Evolutionary conservation across 768 basidiomycete genomes (phyloP).

Genomic region (Rhizopogon roseolus): DNA sequence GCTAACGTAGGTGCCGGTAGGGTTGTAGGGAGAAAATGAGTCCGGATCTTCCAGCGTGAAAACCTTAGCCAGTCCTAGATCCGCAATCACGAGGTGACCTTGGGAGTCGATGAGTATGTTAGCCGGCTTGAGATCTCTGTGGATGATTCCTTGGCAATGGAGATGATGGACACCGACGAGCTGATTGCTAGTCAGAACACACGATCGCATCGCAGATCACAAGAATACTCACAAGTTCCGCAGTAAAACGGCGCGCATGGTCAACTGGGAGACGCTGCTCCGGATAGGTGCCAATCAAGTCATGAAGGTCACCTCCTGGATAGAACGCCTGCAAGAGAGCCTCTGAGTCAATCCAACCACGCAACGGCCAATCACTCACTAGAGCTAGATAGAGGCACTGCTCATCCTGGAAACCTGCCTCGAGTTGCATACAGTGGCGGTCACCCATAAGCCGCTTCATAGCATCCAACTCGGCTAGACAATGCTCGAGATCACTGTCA

Average conservation of each 20-base stretch:
- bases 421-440: slow-evolving; percentile 2
- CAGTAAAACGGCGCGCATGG: slow-evolving; percentile 3
- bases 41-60: slow-evolving; percentile 5
- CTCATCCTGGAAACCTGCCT: slow-evolving; percentile 10
- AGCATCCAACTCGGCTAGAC: slow-evolving; percentile 3
- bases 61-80: slow-evolving; percentile 52
- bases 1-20: background rate
- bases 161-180: slow-evolving; percentile 34
- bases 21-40: slow-evolving; percentile 3
- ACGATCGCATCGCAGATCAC: background rate
- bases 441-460: slow-evolving; percentile 5
- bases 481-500: background rate
- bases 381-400: slow-evolving; percentile 6
- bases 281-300: background rate
- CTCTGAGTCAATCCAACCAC: background rate
- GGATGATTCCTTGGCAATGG: slow-evolving; percentile 59
- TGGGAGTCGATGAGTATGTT: slow-evolving; percentile 53
- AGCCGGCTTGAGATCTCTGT: slow-evolving; percentile 65
- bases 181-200: slow-evolving; percentile 1
- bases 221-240: slow-evolving; percentile 5
- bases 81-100: slow-evolving; percentile 52
- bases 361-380: slow-evolving; percentile 2
- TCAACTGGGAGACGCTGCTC: background rate
- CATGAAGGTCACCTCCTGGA: slow-evolving; percentile 6
- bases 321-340: slow-evolving; percentile 1